These are phyloP conservation scores for Rhodofomes roseus DNA, from an alignment of 1,284 basidiomycete genomes.

Conservation along the genomic window DNA sequence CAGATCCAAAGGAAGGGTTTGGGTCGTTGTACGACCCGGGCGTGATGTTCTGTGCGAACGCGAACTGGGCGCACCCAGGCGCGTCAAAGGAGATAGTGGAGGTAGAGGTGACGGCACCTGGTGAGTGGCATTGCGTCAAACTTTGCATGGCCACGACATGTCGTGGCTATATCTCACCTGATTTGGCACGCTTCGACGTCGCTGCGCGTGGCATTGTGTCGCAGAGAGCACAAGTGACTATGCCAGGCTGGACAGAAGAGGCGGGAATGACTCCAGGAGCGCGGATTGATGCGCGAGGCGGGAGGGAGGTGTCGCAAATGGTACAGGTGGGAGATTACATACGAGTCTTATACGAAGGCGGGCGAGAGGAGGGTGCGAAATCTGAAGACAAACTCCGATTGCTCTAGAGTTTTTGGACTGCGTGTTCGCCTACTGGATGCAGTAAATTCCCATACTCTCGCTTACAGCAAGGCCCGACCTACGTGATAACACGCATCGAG, in stretches of 20 bases:
- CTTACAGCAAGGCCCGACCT: slow-evolving; percentile 6
- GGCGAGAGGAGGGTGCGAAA: slow-evolving; percentile 19
- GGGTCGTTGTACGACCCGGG: slow-evolving; percentile 58
- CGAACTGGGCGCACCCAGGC: slow-evolving; percentile 38
- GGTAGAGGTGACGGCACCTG: slow-evolving; percentile 43
- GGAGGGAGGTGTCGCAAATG: slow-evolving; percentile 23
- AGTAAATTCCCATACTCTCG: slow-evolving; percentile 16
- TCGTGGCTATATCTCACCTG: slow-evolving; percentile 34
- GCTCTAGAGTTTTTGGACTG: slow-evolving; percentile 14
- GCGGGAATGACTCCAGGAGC: slow-evolving; percentile 19
- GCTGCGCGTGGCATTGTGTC: slow-evolving; percentile 52
- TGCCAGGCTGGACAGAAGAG: slow-evolving; percentile 14
- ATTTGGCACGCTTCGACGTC: slow-evolving; percentile 39
- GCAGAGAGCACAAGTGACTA: slow-evolving; percentile 14
- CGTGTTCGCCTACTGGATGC: slow-evolving; percentile 13
- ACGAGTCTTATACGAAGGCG: slow-evolving; percentile 21
- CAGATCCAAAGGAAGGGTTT: slow-evolving; percentile 26
- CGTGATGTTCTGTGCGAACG: slow-evolving; percentile 57
- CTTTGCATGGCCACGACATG: background rate
- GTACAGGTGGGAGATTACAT: slow-evolving; percentile 26
- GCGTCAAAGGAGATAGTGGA: slow-evolving; percentile 51
- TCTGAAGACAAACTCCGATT: slow-evolving; percentile 18
- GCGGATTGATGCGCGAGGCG: slow-evolving; percentile 26
- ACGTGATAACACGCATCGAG: slow-evolving; percentile 6
- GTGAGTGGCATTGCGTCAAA: slow-evolving; percentile 1